Conservation (phyloP, 768 basidiomycete genomes). For the Amanita inopinata region DNA sequence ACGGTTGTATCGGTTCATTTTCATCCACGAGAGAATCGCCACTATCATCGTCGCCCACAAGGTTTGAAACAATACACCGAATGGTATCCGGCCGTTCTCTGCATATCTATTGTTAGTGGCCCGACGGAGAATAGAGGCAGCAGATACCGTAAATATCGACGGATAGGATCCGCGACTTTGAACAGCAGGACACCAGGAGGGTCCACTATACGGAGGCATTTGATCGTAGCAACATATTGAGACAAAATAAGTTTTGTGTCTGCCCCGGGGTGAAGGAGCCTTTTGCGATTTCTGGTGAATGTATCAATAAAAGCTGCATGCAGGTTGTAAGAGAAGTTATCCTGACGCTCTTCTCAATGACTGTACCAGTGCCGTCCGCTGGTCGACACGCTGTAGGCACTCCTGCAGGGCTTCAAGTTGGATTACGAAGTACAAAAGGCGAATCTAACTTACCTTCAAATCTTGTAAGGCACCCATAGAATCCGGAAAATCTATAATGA, state of each 20-base stretch:
- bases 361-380: slow-evolving; percentile 66
- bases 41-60: slow-evolving; percentile 79
- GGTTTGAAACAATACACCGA: slow-evolving; percentile 81
- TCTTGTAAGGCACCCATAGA: slow-evolving; percentile 80
- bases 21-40: slow-evolving; percentile 79
- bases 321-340: neutral
- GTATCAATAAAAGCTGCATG: slow-evolving; percentile 4
- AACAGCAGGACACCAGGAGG: slow-evolving; percentile 88
- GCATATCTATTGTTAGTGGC: neutral
- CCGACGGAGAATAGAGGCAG: neutral
- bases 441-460: slow-evolving; percentile 47
- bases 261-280: slow-evolving; percentile 91
- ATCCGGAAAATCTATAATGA: slow-evolving; percentile 90
- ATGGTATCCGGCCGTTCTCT: slow-evolving; percentile 91
- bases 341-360: slow-evolving; percentile 73
- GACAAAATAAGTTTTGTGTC: slow-evolving; percentile 86
- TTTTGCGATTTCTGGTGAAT: slow-evolving; percentile 59
- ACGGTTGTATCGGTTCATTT: slow-evolving; percentile 67
- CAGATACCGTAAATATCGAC: slow-evolving; percentile 73
- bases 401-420: slow-evolving; percentile 33
- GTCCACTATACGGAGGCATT: slow-evolving; percentile 83
- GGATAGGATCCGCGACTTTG: slow-evolving; percentile 89
- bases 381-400: slow-evolving; percentile 73
- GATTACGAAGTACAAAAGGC: neutral
- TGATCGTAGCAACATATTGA: slow-evolving; percentile 89